Conservation (phyloP, 495 filamentous ascomycete genomes). For the Lasiosphaeriaceae sp. region DNA sequence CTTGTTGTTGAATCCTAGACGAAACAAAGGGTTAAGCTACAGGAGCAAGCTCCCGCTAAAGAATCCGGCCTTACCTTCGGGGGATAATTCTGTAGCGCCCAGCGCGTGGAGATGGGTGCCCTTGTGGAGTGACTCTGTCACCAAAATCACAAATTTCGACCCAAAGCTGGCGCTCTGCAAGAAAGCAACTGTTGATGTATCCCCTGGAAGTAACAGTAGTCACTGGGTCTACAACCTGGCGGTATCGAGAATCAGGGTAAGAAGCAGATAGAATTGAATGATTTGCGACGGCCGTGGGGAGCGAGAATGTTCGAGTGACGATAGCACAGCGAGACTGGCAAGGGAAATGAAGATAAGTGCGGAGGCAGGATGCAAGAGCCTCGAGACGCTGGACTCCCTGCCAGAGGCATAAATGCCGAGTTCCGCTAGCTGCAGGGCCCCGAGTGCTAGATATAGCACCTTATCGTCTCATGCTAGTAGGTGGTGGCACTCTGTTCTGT, state of each 20-base stretch:
- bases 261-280: neutral
- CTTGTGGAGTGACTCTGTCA: neutral
- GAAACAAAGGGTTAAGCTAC: neutral
- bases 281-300: neutral
- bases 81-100: neutral
- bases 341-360: neutral
- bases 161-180: neutral
- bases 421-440: neutral
- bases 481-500: too few relatives aligned
- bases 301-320: neutral
- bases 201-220: neutral
- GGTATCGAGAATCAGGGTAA: neutral
- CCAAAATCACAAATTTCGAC: neutral
- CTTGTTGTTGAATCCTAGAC: neutral
- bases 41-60: neutral
- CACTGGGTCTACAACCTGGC: neutral
- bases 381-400: neutral
- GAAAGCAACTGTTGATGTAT: neutral
- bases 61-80: neutral
- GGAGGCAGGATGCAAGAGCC: neutral
- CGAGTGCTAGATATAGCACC: neutral
- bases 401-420: neutral
- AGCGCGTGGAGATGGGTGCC: neutral
- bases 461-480: neutral
- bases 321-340: neutral